Base-by-base conservation (phyloP, 176 grass and related monocot genomes). In the Oryza meridionalis region DNA sequence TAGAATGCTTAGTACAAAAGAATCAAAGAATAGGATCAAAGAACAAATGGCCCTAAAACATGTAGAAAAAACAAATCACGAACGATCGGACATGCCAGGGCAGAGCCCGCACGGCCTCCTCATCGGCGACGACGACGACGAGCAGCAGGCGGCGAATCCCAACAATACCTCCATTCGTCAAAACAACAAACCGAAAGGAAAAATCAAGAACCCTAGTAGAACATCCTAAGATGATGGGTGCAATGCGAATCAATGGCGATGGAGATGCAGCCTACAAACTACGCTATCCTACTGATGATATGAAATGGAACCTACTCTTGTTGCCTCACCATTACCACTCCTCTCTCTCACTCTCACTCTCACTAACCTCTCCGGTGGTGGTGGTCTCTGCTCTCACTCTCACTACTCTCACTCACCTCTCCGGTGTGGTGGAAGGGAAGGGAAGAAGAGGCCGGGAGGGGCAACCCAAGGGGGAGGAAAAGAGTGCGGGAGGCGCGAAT, bases 11-110 rank as follows among this genome's bases (percentile, higher is more conserved):
- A 71, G 84, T 91, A 93, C 88, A 89, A 98, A 99, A 94, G 96
- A 96, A 98, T 96, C 82, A 96, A 98, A 95, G 85, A 95, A 98
- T 94, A 33, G 70, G 53, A 31, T 42, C 72, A 50, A 50, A 59
- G 83, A 72, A 84, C 16, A 25, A 80, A 86, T 62, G 78, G 78
- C 24, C 81, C 81, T 85, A 93, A 61, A 43, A 81, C 67, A 92
- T 86, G 58, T 24, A 62, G 5, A 37, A 1, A 37, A 1, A 40
- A 40, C 58, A 62, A 62, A 62, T 24, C 58, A 62, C 19, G 80
- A 67, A 93, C 87, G 79, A 50, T 55, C 16, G 71, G 68, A 81
- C 33, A 81, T 90, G 73, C 79, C 72, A 69, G 82, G 38, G 89
- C 88, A 84, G 55, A 81, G 81, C 86, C 84, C 84, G 87, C 71